These are phyloP conservation scores for Neophaeococcomyces aloes DNA, from an alignment of 2,329 filamentous ascomycete species.

Conservation along the genomic window DNA sequence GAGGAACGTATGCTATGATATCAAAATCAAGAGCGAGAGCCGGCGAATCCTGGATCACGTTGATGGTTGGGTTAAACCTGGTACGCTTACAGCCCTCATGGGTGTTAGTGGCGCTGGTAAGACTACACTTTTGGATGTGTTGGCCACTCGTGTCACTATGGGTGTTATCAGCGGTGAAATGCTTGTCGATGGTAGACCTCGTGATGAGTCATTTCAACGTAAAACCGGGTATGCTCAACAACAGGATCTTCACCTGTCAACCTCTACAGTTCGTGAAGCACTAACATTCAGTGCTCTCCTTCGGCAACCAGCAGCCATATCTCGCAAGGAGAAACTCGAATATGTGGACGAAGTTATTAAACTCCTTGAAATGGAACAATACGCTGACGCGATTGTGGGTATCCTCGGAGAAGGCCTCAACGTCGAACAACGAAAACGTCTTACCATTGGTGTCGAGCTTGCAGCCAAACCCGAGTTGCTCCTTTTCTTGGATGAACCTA, in stretches of 20 bases:
- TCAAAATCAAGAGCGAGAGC: slow-evolving; percentile 65
- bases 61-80: slow-evolving; percentile 88
- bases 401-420: slow-evolving; percentile 66
- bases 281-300: slow-evolving; percentile 77
- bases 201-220: slow-evolving; percentile 75
- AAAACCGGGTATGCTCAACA: slow-evolving; percentile 90
- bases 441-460: slow-evolving; percentile 93
- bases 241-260: slow-evolving; percentile 78
- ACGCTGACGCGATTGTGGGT: slow-evolving; percentile 83
- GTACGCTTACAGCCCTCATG: slow-evolving; percentile 82
- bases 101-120: slow-evolving; percentile 87
- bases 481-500: slow-evolving; percentile 89
- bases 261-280: slow-evolving; percentile 78
- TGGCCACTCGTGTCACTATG: slow-evolving; percentile 78
- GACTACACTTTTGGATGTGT: slow-evolving; percentile 76
- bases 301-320: slow-evolving; percentile 66
- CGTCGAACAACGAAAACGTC: slow-evolving; percentile 57
- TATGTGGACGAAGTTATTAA: slow-evolving; percentile 89
- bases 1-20: slow-evolving; percentile 68
- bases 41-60: slow-evolving; percentile 74
- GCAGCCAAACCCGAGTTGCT: slow-evolving; percentile 83
- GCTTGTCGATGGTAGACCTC: slow-evolving; percentile 64
- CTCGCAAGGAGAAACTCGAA: slow-evolving; percentile 64
- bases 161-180: slow-evolving; percentile 81
- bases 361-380: slow-evolving; percentile 79